Base-by-base conservation (phyloP, 2,329 filamentous ascomycete genomes). In the Bimuria novae-zelandiae region DNA sequence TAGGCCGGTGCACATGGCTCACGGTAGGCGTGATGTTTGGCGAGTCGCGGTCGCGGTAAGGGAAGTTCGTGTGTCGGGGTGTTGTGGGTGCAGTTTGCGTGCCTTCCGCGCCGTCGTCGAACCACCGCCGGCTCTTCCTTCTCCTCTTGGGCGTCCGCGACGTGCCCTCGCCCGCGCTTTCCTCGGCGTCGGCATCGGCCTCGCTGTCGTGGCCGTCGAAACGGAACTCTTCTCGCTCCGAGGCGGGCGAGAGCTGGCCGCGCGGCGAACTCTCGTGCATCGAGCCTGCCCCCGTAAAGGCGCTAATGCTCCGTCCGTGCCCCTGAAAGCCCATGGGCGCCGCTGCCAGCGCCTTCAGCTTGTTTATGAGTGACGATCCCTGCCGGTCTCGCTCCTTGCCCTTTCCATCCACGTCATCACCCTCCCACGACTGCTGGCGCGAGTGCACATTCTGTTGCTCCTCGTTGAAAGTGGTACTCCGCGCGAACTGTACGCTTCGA, bases 101-200 rank as follows among this genome's bases (percentile, higher is more conserved):
- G 55, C 69, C 85, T 74, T 66, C 64, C 25, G 54, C 57, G 11
- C 67, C 64, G n/a, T 67, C 80, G 64, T 73, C 81, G 73, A 76
- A 82, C 79, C 69, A 83, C 60, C 85, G 79, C 55, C 82, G 81
- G 62, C 80, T 86, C 68, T 84, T 85, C 59, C 84, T 87, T 72
- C 86, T 86, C 72, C 82, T 86, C 16, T 76, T 76, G n/a, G 63
- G 56, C 41, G 75, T 72, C 8, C 66, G 62, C 3, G 69, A 71
- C 5, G 71, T 69, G 11, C 74, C 75, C 56, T 96, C 92, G 47
- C 92, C 90, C 0, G 87, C 89, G 39, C 91, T 96, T 69, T 94
- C 90, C 69, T 96, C 92, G 1, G 88, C 90, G 70, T 94, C 90
- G 0, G 89, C 87, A 65, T 89, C 87, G 12, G 80, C 85, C 70